phyloP scores from a whole-genome alignment of 768 basidiomycete genomes.

The Mycena belliarum region DNA sequence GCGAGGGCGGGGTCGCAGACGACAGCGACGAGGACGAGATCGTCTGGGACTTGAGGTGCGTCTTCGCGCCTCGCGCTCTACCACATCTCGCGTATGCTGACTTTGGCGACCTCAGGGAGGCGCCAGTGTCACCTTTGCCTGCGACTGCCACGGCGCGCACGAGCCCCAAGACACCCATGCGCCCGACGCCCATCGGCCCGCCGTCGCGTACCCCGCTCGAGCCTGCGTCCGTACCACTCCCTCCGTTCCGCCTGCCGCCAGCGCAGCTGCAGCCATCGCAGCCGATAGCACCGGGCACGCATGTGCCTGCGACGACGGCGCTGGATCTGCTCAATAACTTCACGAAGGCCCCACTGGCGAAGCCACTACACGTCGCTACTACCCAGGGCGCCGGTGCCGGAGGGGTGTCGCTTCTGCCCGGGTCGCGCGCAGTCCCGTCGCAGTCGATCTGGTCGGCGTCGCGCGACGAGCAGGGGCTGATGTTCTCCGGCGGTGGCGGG shows the following conservation, averaged over 20 bases:
- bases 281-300: conserved; percentile 15
- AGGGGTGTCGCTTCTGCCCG: conserved; percentile 9
- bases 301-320: conserved; percentile 20
- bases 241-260: conserved; percentile 10
- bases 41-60: conserved; percentile 71
- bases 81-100: not conserved
- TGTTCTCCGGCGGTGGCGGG: conserved; percentile 2
- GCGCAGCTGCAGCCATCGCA: too few relatives aligned
- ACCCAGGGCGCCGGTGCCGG: not conserved
- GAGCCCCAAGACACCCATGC: conserved; percentile 17
- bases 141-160: conserved; percentile 13
- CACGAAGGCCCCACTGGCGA: not conserved
- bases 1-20: conserved; percentile 35
- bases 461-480: conserved; percentile 18
- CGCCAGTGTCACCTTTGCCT: conserved; percentile 3
- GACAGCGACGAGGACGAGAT: conserved; percentile 60
- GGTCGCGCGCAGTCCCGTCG: not conserved
- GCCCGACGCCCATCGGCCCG: conserved; percentile 9
- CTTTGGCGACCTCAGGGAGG: conserved; percentile 2
- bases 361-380: not conserved
- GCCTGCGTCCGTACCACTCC: not conserved
- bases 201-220: not conserved
- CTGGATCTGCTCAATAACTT: conserved; percentile 20
- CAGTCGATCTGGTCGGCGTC: conserved; percentile 24
- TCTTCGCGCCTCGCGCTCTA: too few relatives aligned